Evolutionary conservation across 345 rosid species (phyloP).

Genomic region (Murraya paniculata): DNA sequence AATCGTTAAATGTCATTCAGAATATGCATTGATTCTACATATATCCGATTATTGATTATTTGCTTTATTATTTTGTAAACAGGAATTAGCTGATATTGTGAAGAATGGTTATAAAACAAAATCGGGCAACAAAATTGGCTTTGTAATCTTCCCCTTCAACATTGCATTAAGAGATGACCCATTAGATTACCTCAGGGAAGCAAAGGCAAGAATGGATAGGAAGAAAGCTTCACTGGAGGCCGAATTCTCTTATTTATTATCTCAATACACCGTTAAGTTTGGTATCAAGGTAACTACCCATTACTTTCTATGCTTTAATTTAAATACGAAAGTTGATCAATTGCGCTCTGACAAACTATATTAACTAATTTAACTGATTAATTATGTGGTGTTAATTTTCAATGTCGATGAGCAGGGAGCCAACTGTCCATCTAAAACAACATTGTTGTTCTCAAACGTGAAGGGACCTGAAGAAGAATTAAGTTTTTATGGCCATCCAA

Average conservation of each 20-base stretch:
- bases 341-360: too few species aligned
- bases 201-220: conserved; percentile 31
- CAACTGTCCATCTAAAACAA: conserved; percentile 19
- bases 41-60: too few species aligned
- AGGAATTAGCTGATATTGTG: conserved; percentile 34
- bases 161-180: conserved; percentile 33
- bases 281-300: conserved; percentile 20
- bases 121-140: conserved; percentile 44
- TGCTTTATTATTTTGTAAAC: neutral
- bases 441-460: conserved; percentile 33
- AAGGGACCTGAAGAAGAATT: conserved; percentile 36
- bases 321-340: too few species aligned
- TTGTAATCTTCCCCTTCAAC: conserved; percentile 28
- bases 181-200: conserved; percentile 26
- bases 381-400: neutral
- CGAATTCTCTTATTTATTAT: neutral
- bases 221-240: conserved; percentile 33
- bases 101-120: conserved; percentile 11
- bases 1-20: neutral
- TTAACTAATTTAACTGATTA: too few species aligned
- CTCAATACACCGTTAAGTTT: neutral
- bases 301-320: too few species aligned
- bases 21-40: too few species aligned
- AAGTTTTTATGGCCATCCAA: conserved; percentile 32
- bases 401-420: conserved; percentile 15